Evolutionary conservation across 768 basidiomycete species (phyloP).

Genomic region (Sarcomyxa edulis): DNA sequence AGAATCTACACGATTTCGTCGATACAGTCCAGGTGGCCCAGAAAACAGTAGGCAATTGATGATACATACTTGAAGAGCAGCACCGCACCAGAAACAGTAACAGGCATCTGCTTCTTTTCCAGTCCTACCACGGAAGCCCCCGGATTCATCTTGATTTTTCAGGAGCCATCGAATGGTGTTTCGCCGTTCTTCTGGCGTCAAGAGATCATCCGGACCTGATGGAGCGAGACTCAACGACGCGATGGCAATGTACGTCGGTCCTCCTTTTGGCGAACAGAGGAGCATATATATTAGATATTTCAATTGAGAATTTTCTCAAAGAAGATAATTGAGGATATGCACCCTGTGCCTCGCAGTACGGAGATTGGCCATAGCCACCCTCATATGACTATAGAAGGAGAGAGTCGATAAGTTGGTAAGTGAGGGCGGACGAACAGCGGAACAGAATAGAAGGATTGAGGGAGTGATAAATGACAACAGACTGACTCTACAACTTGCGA

Average conservation of each 20-base stretch:
- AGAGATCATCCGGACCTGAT: conserved; percentile 13
- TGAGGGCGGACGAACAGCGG: too few relatives aligned
- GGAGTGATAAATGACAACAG: conserved; percentile 6
- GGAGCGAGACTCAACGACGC: conserved; percentile 63
- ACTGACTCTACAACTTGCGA: conserved; percentile 68
- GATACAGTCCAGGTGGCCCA: background rate
- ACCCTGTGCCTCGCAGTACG: conserved; percentile 85
- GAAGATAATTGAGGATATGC: background rate
- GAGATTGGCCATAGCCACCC: conserved; percentile 85
- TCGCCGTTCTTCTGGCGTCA: conserved; percentile 36
- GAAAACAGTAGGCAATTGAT: conserved; percentile 2
- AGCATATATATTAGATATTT: too few relatives aligned
- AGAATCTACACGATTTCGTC: conserved; percentile 76
- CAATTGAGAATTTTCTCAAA: background rate
- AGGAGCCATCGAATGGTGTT: conserved; percentile 73
- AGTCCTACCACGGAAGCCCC: conserved; percentile 87
- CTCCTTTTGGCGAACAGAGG: conserved; percentile 47
- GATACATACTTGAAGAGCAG: conserved; percentile 59
- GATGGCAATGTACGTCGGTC: conserved; percentile 89
- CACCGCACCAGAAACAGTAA: conserved; percentile 96
- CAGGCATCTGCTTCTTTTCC: conserved; percentile 89
- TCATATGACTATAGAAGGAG: conserved; percentile 66
- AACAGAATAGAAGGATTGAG: conserved; percentile 1
- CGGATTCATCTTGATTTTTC: conserved; percentile 60
- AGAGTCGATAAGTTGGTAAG: too few relatives aligned